Evolutionary conservation across 352 stramenopile genomes (phyloP).

Genomic region (Peronosclerospora sorghi): DNA sequence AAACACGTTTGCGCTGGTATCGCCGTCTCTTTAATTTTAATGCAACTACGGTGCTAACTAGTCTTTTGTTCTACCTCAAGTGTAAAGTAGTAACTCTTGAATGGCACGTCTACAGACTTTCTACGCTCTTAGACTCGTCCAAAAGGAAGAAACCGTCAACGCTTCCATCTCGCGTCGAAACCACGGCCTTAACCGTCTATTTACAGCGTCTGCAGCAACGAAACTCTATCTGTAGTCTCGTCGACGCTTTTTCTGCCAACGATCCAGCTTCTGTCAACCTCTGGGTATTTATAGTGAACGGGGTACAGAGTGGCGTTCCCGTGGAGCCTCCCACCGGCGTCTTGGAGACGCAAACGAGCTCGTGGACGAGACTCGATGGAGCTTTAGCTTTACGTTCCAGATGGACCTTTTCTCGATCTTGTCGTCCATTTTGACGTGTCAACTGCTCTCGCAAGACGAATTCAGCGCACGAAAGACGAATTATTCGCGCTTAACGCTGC

Average conservation of each 20-base stretch:
- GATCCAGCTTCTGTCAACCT: conserved; percentile 10
- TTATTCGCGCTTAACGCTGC: conserved; percentile 46
- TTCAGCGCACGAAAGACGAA: conserved; percentile 22
- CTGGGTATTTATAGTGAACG: conserved; percentile 50
- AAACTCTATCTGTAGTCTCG: conserved; percentile 23
- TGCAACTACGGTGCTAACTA: background rate
- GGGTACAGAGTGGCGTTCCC: conserved; percentile 13
- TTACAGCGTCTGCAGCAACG: conserved; percentile 30
- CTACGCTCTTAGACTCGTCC: conserved; percentile 1
- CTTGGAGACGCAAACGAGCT: conserved; percentile 10
- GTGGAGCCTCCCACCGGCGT: conserved; percentile 25
- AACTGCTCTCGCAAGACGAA: conserved; percentile 29
- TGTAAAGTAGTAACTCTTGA: conserved; percentile 32
- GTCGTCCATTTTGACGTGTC: conserved; percentile 11
- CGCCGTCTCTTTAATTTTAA: conserved; percentile 3
- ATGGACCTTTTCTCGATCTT: conserved; percentile 36
- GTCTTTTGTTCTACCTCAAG: conserved; percentile 16
- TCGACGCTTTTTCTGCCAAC: background rate
- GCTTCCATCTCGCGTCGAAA: background rate
- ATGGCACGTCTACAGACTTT: conserved; percentile 36
- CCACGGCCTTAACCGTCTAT: conserved; percentile 17
- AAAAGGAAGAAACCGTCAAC: conserved; percentile 4
- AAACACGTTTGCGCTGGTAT: conserved; percentile 39
- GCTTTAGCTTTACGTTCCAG: conserved; percentile 13
- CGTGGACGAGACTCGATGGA: conserved; percentile 5